Conservation (phyloP, 257 asterid species). For the Galeopsis tetrahit region DNA sequence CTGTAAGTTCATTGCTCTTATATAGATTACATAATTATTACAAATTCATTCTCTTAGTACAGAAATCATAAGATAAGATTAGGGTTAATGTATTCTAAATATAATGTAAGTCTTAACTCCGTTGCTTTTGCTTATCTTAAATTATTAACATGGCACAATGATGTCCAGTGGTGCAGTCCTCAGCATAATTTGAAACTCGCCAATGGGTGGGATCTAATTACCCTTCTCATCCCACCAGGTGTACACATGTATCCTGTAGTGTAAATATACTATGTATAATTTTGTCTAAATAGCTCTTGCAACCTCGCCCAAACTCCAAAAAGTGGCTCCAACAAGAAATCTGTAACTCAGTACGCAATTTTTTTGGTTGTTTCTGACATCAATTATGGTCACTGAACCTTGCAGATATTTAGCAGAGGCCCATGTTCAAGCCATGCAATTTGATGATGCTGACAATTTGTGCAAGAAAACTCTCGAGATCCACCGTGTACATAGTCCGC, state of each 20-base stretch:
- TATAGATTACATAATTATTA: background rate
- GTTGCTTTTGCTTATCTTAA: background rate
- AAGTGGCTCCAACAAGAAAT: background rate
- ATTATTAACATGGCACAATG: background rate
- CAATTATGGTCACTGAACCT: slow-evolving; percentile 17
- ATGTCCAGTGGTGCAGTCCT: background rate
- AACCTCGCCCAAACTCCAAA: background rate
- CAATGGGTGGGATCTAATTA: background rate
- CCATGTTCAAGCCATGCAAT: slow-evolving; percentile 97
- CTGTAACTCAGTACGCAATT: background rate
- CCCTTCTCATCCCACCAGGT: background rate
- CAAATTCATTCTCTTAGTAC: background rate
- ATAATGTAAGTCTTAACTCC: background rate
- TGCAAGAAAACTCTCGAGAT: slow-evolving; percentile 94
- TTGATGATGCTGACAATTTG: slow-evolving; percentile 86
- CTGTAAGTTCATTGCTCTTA: background rate
- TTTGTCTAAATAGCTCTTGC: background rate
- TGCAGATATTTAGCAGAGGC: slow-evolving; percentile 96
- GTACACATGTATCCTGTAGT: background rate
- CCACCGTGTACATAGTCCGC: slow-evolving; percentile 96
- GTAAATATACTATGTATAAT: background rate
- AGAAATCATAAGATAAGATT: background rate
- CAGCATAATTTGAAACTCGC: slow-evolving; percentile 12
- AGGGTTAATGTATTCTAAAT: background rate
- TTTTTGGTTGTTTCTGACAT: slow-evolving; percentile 25